These are phyloP conservation scores for Brassica cretica DNA, from an alignment of 345 rosid genomes.

Conservation along the genomic window DNA sequence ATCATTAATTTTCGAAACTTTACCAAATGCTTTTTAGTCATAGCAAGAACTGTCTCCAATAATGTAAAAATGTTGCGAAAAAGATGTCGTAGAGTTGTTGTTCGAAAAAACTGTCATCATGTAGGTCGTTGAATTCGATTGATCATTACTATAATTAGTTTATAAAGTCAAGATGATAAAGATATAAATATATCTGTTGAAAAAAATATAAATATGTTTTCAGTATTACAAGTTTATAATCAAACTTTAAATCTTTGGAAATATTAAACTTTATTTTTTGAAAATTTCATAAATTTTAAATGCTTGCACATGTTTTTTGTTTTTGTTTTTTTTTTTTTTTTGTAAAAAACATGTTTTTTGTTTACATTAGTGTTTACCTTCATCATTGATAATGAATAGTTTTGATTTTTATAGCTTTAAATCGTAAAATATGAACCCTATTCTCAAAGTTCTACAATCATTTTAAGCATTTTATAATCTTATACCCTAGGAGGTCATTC, in stretches of 20 bases:
- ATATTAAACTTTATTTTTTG: not conserved
- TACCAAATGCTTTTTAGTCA: not conserved
- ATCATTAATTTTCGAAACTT: not conserved
- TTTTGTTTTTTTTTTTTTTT: no score
- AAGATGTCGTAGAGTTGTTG: not conserved
- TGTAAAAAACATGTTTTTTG: not conserved
- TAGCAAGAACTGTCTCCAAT: not conserved
- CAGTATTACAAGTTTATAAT: not conserved
- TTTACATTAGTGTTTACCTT: not conserved
- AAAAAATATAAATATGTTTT: not conserved
- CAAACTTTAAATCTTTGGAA: not conserved
- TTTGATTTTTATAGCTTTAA: not conserved
- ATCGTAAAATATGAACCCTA: not conserved
- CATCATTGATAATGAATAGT: not conserved
- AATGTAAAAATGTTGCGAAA: not conserved
- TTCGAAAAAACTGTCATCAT: not conserved
- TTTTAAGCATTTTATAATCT: not conserved
- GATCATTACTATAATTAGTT: not conserved
- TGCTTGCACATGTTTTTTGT: not conserved
- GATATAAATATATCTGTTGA: not conserved
- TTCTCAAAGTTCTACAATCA: not conserved
- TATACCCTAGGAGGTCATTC: not conserved
- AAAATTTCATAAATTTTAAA: not conserved
- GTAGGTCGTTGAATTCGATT: not conserved
- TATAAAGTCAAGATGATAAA: not conserved